These are phyloP conservation scores for Fusarium brevicatenulatum DNA, from an alignment of 2,329 filamentous ascomycete species.

Conservation along the genomic window DNA sequence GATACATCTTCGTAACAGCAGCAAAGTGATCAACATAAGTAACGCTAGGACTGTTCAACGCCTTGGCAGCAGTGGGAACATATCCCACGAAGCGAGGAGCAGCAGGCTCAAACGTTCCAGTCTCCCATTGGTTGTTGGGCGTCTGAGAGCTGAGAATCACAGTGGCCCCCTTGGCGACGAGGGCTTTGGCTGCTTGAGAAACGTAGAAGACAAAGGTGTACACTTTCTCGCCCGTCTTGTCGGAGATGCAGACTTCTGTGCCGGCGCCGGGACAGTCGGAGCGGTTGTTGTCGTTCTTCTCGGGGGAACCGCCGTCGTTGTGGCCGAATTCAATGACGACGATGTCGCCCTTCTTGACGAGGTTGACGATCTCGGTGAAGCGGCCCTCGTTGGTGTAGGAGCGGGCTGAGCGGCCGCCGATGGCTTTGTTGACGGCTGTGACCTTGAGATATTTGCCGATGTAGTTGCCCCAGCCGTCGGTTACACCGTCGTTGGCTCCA, in stretches of 20 bases:
- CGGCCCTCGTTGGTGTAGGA: slow-evolving; percentile 74
- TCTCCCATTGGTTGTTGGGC: slow-evolving; percentile 68
- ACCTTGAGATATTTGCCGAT: slow-evolving; percentile 59
- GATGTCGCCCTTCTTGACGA: slow-evolving; percentile 67
- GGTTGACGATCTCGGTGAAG: slow-evolving; percentile 66
- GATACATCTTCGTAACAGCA: slow-evolving; percentile 65
- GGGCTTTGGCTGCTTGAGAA: slow-evolving; percentile 63
- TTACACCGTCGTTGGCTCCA: slow-evolving; percentile 53
- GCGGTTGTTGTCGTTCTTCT: slow-evolving; percentile 67
- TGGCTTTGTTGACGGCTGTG: slow-evolving; percentile 69
- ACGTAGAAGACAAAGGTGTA: slow-evolving; percentile 71
- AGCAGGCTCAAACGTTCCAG: slow-evolving; percentile 59
- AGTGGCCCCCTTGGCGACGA: slow-evolving; percentile 66
- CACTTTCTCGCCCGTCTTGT: slow-evolving; percentile 57
- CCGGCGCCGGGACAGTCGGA: slow-evolving; percentile 67
- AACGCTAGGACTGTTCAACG: slow-evolving; percentile 54
- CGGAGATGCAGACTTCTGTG: slow-evolving; percentile 59
- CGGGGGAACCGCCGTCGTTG: slow-evolving; percentile 72
- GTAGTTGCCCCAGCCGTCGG: slow-evolving; percentile 71
- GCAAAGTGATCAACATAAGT: slow-evolving; percentile 70
- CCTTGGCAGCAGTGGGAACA: slow-evolving; percentile 53
- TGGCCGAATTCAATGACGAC: slow-evolving; percentile 79
- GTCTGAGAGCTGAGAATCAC: slow-evolving; percentile 69
- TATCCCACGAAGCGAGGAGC: slow-evolving; percentile 67
- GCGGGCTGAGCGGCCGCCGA: slow-evolving; percentile 72